A percentile compares a stretch with the other conserved stretches of the same genome.
Conservation (phyloP, 2,329 filamentous ascomycete species). For the Fusarium sp. region DNA sequence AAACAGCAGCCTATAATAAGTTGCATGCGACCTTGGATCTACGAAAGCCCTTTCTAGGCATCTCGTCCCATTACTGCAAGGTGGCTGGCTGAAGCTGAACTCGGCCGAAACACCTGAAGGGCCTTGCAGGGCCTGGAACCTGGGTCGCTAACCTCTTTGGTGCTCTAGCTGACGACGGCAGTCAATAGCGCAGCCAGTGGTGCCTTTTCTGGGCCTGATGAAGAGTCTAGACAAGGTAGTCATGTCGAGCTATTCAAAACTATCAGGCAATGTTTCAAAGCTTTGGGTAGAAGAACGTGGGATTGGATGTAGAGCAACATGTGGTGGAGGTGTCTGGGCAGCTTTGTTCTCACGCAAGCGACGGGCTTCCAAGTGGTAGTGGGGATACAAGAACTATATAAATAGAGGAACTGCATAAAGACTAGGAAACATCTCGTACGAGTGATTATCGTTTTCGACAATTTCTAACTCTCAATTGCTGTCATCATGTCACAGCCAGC, state of each 20-base stretch:
- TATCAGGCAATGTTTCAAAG: background rate
- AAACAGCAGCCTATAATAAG: background rate
- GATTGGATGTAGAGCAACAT: background rate
- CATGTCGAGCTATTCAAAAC: background rate
- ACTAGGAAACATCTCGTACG: no score
- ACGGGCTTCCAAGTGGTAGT: background rate
- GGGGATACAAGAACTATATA: background rate
- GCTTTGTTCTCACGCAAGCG: background rate
- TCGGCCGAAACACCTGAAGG: background rate
- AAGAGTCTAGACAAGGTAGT: background rate
- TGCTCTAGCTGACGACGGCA: background rate
- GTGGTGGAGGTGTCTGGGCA: background rate
- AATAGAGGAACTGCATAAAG: no score
- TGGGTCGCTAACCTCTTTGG: background rate
- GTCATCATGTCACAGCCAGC: background rate
- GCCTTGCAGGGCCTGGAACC: background rate
- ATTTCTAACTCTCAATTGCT: no score
- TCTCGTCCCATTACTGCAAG: background rate
- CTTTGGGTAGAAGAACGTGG: background rate
- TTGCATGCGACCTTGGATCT: background rate
- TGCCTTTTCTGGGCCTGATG: background rate
- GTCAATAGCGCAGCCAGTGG: background rate
- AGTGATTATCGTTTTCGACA: no score
- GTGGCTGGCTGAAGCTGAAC: background rate
- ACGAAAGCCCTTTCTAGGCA: background rate